Evolutionary conservation across 1,139 yeast species (phyloP).

Genomic region (Debaryomycetaceae sp.): DNA sequence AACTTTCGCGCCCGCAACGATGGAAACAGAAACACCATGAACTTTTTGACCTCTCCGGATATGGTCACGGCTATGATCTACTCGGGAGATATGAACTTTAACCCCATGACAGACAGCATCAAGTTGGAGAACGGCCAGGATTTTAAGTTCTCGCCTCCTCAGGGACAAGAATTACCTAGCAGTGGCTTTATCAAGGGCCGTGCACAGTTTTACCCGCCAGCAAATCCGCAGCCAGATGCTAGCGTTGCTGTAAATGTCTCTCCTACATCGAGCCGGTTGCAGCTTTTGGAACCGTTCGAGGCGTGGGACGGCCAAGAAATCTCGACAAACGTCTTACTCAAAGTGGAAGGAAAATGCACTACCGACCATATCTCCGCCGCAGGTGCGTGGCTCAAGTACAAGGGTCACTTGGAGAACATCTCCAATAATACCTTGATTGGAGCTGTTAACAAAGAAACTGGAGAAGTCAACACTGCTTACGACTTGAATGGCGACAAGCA

Average conservation of each 20-base stretch:
- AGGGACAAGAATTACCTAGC: slow-evolving; percentile 76
- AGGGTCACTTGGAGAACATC: slow-evolving; percentile 93
- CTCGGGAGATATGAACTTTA: slow-evolving; percentile 81
- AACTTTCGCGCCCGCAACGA: slow-evolving; percentile 96
- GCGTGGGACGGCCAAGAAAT: slow-evolving; percentile 83
- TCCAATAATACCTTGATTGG: slow-evolving; percentile 93
- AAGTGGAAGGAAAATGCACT: slow-evolving; percentile 96
- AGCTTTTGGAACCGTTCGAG: slow-evolving; percentile 77
- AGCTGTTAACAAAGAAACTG: slow-evolving; percentile 93
- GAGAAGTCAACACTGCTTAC: slow-evolving; percentile 84
- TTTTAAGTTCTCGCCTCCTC: slow-evolving; percentile 62
- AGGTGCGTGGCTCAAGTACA: slow-evolving; percentile 98
- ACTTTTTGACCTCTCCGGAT: slow-evolving; percentile 93
- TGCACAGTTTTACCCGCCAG: slow-evolving; percentile 72
- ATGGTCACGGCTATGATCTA: slow-evolving; percentile 94
- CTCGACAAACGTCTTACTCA: slow-evolving; percentile 62
- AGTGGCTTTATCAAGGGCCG: slow-evolving; percentile 79
- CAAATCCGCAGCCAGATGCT: slow-evolving; percentile 63
- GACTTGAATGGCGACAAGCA: slow-evolving; percentile 72
- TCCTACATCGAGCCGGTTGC: slow-evolving; percentile 58
- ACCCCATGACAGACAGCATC: slow-evolving; percentile 75
- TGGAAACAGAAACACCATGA: slow-evolving; percentile 95
- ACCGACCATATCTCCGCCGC: slow-evolving; percentile 99
- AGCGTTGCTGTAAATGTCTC: slow-evolving; percentile 62
- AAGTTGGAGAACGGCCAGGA: slow-evolving; percentile 50